These are phyloP conservation scores for Trichoderma guizhouense DNA, from an alignment of 2,329 filamentous ascomycete genomes.

Conservation along the genomic window DNA sequence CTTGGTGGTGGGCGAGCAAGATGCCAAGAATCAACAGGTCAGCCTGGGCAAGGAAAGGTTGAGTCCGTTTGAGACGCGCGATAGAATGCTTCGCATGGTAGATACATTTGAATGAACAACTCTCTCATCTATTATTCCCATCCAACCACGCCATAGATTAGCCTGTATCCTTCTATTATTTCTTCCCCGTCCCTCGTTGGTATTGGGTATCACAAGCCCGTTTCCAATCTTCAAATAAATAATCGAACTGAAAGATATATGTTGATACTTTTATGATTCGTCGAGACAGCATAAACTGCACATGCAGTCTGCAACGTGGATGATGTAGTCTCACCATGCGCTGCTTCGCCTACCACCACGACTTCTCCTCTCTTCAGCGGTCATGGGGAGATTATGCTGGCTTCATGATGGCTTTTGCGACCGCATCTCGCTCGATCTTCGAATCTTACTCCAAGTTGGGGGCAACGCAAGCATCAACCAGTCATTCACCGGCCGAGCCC, in stretches of 20 bases:
- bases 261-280: background rate
- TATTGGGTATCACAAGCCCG: background rate
- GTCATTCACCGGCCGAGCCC: background rate
- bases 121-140: conserved; percentile 5
- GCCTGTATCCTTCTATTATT: background rate
- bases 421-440: background rate
- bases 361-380: background rate
- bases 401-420: background rate
- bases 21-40: conserved; percentile 58
- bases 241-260: background rate
- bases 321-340: background rate
- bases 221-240: background rate
- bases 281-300: background rate
- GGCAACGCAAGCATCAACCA: background rate
- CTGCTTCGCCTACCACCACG: background rate
- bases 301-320: background rate
- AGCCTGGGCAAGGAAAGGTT: conserved; percentile 41
- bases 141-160: background rate
- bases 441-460: background rate
- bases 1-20: conserved; percentile 66
- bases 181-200: background rate
- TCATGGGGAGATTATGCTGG: too few species aligned
- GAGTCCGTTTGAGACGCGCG: conserved; percentile 43
- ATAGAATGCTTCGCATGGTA: conserved; percentile 44
- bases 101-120: conserved; percentile 45